phyloP scores from a whole-genome alignment of 805 yeast genomes.

The Candida boidinii region DNA sequence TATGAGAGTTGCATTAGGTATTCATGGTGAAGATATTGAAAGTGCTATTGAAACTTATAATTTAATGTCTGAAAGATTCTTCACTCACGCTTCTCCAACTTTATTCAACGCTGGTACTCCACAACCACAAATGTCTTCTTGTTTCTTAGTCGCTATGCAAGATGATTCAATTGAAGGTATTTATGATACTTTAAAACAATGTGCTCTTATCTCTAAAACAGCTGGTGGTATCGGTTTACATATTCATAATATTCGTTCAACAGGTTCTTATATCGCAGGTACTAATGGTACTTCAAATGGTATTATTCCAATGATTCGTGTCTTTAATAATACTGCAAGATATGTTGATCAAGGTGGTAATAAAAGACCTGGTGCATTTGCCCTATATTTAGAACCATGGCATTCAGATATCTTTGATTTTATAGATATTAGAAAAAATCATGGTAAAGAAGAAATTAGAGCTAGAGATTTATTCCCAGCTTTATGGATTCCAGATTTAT shows the following conservation, averaged over 20 bases:
- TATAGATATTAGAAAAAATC: conserved; percentile 52
- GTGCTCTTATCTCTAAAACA: conserved; percentile 53
- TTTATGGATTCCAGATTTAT: conserved; percentile 54
- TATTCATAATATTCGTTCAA: conserved; percentile 48
- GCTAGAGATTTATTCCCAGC: conserved; percentile 59
- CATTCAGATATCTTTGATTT: conserved; percentile 53
- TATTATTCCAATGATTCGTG: conserved; percentile 54
- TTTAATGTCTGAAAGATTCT: conserved; percentile 49
- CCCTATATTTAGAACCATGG: conserved; percentile 56
- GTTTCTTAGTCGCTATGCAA: conserved; percentile 56
- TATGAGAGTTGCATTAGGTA: conserved; percentile 56
- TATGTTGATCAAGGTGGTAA: conserved; percentile 62
- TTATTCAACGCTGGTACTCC: conserved; percentile 58
- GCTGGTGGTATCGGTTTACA: conserved; percentile 62
- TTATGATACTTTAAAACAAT: conserved; percentile 50
- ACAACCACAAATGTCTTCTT: conserved; percentile 51
- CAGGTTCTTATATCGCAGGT: conserved; percentile 56
- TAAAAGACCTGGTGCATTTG: conserved; percentile 59
- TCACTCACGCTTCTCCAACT: conserved; percentile 57
- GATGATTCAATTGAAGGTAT: conserved; percentile 59
- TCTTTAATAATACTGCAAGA: conserved; percentile 54
- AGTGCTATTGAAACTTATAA: conserved; percentile 48
- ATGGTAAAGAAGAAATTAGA: conserved; percentile 56
- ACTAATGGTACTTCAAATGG: conserved; percentile 59
- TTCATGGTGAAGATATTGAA: conserved; percentile 46